Base-by-base conservation (phyloP, 768 basidiomycete genomes). In the Suillus sp. region DNA sequence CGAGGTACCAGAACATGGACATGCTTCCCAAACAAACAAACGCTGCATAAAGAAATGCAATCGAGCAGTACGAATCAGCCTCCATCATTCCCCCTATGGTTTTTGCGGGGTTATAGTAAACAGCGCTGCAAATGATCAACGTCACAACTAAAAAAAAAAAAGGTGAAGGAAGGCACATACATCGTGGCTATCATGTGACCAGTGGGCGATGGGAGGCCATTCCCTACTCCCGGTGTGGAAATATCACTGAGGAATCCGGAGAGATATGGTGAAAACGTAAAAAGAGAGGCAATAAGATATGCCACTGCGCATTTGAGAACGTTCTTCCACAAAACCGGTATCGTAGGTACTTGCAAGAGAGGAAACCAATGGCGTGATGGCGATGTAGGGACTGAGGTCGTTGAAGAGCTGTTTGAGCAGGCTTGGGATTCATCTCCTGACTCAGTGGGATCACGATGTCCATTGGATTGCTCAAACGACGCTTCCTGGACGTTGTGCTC, bases 51-150 rank as follows among this genome's bases (percentile, higher is more conserved):
- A 89, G 55, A 48, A 93, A 78, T 1, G 89, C 87, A 68, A 86
- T 77, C 38, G 91, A 67, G 71, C 92, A 97, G 74, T 84, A 95
- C 7, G 91, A 77, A 68, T 94, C 88, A 11, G 96, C 93, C 72
- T 98, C 93, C 47, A 96, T 74, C 95, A 99, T 99, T 0, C 84
- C 91, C 5, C 96, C 97, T 5, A 91, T 79, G 0, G 94, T 95
- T 71, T 96, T 95, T 32, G 95, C 95, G 4, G 96, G 96, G 68
- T 96, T 94, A 74, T 87, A 98, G 75, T 98, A 95, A 0, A 93
- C 91, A 5, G 86, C 86, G 64, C 92, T 89, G 67, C 38, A 40
- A 54, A 62, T 35, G 59, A 40, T 45, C 58, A 55, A 40, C 27
- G 58, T 61, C 56, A 63, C 7, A 38, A 48, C 4, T 16, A 55